Percentiles rank a stretch among this genome's conserved stretches.
Conservation (phyloP, 805 yeast genomes). For the Metschnikowia orientalis region DNA sequence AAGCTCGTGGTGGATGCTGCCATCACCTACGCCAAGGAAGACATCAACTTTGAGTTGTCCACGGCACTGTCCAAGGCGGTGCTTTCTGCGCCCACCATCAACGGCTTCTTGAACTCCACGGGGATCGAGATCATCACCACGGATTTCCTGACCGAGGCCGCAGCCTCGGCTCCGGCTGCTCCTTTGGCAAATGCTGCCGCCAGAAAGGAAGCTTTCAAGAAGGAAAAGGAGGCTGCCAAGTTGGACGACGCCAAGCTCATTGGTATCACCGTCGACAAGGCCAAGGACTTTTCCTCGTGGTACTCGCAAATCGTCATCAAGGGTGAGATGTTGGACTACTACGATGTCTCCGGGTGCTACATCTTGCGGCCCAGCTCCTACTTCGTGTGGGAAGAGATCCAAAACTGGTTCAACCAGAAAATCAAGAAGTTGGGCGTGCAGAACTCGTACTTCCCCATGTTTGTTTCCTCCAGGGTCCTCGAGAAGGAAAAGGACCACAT, state of each 20-base stretch:
- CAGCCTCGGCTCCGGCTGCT: slow-evolving; percentile 27
- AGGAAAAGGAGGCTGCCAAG: slow-evolving; percentile 46
- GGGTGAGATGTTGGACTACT: slow-evolving; percentile 98
- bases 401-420: slow-evolving; percentile 72
- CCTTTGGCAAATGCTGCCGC: slow-evolving; percentile 16
- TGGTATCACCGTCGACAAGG: slow-evolving; percentile 94
- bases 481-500: slow-evolving; percentile 98
- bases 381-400: slow-evolving; percentile 91
- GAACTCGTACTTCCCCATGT: slow-evolving; percentile 98
- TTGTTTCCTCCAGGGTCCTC: slow-evolving; percentile 85
- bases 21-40: slow-evolving; percentile 39
- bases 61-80: slow-evolving; percentile 51
- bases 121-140: slow-evolving; percentile 49
- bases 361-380: slow-evolving; percentile 95
- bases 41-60: slow-evolving; percentile 40
- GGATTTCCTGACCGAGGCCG: slow-evolving; percentile 49
- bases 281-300: slow-evolving; percentile 93
- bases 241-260: slow-evolving; percentile 84
- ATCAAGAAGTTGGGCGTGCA: slow-evolving; percentile 89
- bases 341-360: slow-evolving; percentile 98
- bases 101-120: slow-evolving; percentile 44
- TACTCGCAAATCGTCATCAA: slow-evolving; percentile 93
- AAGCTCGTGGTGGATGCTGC: slow-evolving; percentile 56
- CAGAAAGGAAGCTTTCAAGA: slow-evolving; percentile 29
- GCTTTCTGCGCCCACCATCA: slow-evolving; percentile 43